Evolutionary conservation across 352 stramenopile genomes (phyloP).

Genomic region (Saprolegnia parasitica): DNA sequence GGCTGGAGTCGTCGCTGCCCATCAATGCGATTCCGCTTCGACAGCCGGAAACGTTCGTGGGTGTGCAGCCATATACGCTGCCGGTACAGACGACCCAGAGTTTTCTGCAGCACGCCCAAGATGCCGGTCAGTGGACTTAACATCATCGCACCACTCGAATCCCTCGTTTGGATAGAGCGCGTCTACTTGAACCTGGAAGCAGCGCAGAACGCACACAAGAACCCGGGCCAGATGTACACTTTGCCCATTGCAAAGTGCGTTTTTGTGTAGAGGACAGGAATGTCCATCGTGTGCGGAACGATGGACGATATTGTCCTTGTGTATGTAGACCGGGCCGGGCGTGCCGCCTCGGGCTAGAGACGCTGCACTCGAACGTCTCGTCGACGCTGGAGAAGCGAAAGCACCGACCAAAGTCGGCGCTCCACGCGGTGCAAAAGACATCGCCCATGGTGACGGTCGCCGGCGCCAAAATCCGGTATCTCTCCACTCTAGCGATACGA

Average conservation of each 20-base stretch:
- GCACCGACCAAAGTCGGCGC: slow-evolving; percentile 19
- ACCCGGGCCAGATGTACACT: slow-evolving; percentile 15
- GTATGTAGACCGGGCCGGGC: background rate
- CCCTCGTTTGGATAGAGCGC: slow-evolving; percentile 23
- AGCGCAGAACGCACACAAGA: background rate
- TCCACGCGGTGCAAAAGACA: background rate
- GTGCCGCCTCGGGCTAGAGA: slow-evolving; percentile 11
- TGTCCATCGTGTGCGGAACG: background rate
- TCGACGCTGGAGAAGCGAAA: background rate
- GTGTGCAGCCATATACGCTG: background rate
- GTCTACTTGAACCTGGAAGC: slow-evolving; percentile 1
- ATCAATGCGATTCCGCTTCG: slow-evolving; percentile 17
- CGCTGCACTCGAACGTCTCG: background rate
- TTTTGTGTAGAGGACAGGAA: no score
- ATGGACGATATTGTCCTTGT: background rate
- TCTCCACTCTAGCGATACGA: no score
- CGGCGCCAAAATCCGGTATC: slow-evolving; percentile 21
- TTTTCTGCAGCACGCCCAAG: slow-evolving; percentile 16
- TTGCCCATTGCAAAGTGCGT: slow-evolving; percentile 19
- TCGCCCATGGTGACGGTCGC: slow-evolving; percentile 11
- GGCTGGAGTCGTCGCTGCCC: background rate
- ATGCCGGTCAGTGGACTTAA: no score
- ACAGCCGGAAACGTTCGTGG: background rate
- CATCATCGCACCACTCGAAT: no score
- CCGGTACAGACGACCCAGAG: slow-evolving; percentile 7